phyloP scores from a whole-genome alignment of 352 stramenopile species.

The Plasmopara muralis region DNA sequence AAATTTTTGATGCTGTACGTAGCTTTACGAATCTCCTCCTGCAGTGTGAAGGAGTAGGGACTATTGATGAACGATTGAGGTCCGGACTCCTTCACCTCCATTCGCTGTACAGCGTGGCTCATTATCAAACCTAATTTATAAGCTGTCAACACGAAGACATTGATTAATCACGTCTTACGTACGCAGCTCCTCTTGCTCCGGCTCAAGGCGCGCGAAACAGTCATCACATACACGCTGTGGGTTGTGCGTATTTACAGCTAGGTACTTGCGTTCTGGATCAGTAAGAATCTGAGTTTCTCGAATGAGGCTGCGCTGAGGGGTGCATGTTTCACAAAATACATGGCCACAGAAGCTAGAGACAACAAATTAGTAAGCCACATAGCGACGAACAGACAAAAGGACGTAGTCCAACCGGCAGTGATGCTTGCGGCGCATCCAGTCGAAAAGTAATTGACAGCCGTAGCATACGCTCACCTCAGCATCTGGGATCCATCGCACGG shows the following conservation, averaged over 20 bases:
- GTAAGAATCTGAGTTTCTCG: constrained; percentile 66
- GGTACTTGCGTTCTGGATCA: constrained; percentile 62
- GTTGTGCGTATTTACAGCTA: constrained; percentile 75
- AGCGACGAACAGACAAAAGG: constrained; percentile 3
- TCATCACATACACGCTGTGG: constrained; percentile 79
- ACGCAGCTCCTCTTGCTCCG: constrained; percentile 65
- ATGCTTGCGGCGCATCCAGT: constrained; percentile 86
- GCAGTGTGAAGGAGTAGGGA: constrained; percentile 86
- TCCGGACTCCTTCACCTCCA: constrained; percentile 54
- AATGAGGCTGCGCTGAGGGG: constrained; percentile 60
- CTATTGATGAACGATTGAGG: constrained; percentile 75
- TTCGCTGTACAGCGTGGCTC: constrained; percentile 78
- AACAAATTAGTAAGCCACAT: neutral
- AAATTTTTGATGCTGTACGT: constrained; percentile 92
- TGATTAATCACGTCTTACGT: constrained; percentile 9
- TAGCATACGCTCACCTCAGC: constrained; percentile 73
- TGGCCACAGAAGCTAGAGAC: constrained; percentile 52
- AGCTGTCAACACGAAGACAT: neutral
- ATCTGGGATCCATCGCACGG: constrained; percentile 79
- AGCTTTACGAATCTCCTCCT: constrained; percentile 90
- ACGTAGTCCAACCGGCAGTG: constrained; percentile 58
- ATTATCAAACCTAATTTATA: constrained; percentile 39
- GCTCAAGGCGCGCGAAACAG: constrained; percentile 51
- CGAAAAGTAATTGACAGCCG: constrained; percentile 76
- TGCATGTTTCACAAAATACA: constrained; percentile 77